A percentile compares a stretch with the other conserved stretches of the same genome.
phyloP scores from a whole-genome alignment of 2,329 filamentous ascomycete species.

The Colletotrichum sp. region DNA sequence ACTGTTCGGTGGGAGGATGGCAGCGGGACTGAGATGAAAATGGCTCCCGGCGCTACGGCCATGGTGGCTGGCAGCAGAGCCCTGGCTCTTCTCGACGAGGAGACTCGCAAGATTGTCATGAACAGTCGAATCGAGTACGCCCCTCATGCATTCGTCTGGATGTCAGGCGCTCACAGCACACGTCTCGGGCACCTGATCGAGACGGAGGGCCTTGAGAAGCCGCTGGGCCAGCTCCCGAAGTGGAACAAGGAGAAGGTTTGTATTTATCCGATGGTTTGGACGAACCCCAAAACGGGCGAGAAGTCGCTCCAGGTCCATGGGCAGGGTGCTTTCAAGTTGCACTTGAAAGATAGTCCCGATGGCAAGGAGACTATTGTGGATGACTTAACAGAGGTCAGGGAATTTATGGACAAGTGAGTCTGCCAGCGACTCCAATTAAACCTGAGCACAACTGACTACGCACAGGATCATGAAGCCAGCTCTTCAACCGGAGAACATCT shows the following conservation, averaged over 20 bases:
- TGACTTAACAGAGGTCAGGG: background rate
- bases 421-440: background rate
- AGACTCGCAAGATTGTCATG: slow-evolving; percentile 43
- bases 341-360: background rate
- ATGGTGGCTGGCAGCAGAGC: slow-evolving; percentile 47
- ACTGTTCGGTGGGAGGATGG: slow-evolving; percentile 30
- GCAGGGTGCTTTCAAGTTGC: background rate
- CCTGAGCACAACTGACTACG: background rate
- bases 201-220: background rate
- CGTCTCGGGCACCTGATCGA: slow-evolving; percentile 37
- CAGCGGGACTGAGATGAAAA: slow-evolving; percentile 43
- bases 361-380: background rate
- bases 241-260: background rate
- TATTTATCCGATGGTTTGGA: background rate
- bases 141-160: slow-evolving; percentile 49
- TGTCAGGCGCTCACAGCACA: slow-evolving; percentile 42
- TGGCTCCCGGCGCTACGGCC: slow-evolving; percentile 46
- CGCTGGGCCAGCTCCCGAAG: background rate
- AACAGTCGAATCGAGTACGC: slow-evolving; percentile 52
- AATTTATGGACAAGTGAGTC: background rate
- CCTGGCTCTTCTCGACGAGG: slow-evolving; percentile 43
- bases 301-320: background rate
- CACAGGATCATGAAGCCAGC: background rate
- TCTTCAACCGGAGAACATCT: background rate
- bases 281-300: background rate